Percentiles rank a stretch among this genome's conserved stretches.
phyloP scores from a whole-genome alignment of 73 alveolate species.

The Symbiodinium pilosum region DNA sequence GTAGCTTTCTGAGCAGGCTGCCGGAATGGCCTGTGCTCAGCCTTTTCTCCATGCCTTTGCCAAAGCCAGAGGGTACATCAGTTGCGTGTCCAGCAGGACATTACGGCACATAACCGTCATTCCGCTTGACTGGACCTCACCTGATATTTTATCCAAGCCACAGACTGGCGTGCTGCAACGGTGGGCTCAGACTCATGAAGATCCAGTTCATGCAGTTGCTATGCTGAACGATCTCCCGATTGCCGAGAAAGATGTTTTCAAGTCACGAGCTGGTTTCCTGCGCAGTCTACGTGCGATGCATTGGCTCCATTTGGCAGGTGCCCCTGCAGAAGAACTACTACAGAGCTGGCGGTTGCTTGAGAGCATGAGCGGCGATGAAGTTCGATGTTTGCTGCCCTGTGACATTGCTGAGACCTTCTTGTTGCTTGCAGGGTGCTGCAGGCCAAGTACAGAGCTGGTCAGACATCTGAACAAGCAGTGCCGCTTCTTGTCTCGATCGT shows the following conservation, averaged over 20 bases:
- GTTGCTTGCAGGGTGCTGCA: not conserved
- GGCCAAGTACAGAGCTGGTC: constrained; percentile 49
- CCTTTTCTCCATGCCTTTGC: too few species aligned
- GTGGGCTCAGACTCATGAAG: not conserved
- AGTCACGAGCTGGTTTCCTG: constrained; percentile 34
- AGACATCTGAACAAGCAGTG: constrained; percentile 30
- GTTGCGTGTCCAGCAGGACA: too few species aligned
- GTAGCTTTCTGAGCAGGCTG: too few species aligned
- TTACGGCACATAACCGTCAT: constrained; percentile 35
- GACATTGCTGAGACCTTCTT: constrained; percentile 63
- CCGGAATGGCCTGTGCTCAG: not conserved
- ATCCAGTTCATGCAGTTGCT: constrained; percentile 1
- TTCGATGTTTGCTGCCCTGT: not conserved
- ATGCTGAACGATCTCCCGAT: constrained; percentile 20
- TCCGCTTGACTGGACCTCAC: constrained; percentile 26
- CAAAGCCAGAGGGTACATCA: too few species aligned
- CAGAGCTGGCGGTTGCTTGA: constrained; percentile 57
- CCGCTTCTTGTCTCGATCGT: constrained; percentile 25
- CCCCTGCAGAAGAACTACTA: not conserved
- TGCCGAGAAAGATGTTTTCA: not conserved
- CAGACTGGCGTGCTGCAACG: not conserved
- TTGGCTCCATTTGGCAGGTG: constrained; percentile 50
- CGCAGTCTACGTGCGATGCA: constrained; percentile 7
- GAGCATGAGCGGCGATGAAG: constrained; percentile 7
- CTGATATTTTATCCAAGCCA: not conserved